Conservation (phyloP, 2,329 filamentous ascomycete genomes). For the Alternaria sp. region DNA sequence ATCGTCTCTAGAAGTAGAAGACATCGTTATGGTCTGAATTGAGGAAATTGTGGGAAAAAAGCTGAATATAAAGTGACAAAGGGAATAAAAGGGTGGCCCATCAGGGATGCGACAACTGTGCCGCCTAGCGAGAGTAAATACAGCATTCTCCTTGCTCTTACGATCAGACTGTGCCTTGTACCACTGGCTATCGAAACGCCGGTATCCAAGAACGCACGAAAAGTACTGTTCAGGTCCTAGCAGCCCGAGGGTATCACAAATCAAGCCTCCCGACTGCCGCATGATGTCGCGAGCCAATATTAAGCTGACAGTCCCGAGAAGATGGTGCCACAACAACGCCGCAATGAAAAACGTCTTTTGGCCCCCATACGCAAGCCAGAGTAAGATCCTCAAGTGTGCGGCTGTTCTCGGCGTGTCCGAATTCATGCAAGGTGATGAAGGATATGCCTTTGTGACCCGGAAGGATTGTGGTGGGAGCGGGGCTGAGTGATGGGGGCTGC, state of each 20-base stretch:
- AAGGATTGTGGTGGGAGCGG: conserved; percentile 5
- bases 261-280: neutral
- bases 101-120: neutral
- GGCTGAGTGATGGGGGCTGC: conserved; percentile 2
- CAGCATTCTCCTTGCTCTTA: neutral
- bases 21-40: neutral
- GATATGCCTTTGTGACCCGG: neutral
- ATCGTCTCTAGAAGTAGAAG: neutral
- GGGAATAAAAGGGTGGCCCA: neutral
- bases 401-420: neutral
- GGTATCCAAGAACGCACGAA: neutral
- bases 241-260: conserved; percentile 1
- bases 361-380: neutral
- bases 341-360: neutral
- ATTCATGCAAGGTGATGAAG: neutral
- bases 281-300: neutral
- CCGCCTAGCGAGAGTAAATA: conserved; percentile 1
- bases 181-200: neutral
- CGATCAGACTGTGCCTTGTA: neutral
- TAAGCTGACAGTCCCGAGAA: neutral
- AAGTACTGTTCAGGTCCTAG: neutral
- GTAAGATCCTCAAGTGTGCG: neutral
- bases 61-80: neutral
- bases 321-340: conserved; percentile 1
- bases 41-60: neutral